phyloP scores from a whole-genome alignment of 176 grass and related monocot species.

The Tuctoria greenei region DNA sequence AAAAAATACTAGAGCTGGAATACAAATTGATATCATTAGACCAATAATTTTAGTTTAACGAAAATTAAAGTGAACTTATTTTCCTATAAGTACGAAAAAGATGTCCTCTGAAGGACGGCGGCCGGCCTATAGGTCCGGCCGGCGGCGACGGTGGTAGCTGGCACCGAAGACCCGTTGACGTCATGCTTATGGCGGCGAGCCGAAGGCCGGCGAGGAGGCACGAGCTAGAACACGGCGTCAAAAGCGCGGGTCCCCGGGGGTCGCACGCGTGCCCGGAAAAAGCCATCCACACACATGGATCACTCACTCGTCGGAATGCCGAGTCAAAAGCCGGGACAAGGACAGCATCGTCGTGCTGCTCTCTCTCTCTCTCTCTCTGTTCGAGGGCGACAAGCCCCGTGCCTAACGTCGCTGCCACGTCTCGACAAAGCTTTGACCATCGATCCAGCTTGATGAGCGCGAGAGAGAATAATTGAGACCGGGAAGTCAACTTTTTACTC shows the following conservation, averaged over 20 bases:
- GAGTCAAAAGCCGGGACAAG: conserved; percentile 49
- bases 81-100: too few relatives aligned
- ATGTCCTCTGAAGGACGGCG: not conserved
- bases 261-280: conserved; percentile 63
- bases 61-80: too few relatives aligned
- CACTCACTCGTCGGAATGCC: conserved; percentile 12
- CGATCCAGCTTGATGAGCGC: not conserved
- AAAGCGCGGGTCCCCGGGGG: conserved; percentile 36
- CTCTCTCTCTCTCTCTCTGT: not conserved
- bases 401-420: conserved; percentile 39
- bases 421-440: conserved; percentile 48
- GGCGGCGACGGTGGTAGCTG: not conserved
- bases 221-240: conserved; percentile 27
- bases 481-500: conserved; percentile 31
- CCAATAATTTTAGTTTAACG: too few relatives aligned
- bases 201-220: not conserved
- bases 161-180: conserved; percentile 21
- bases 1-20: too few relatives aligned
- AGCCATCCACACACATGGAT: conserved; percentile 34
- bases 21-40: too few relatives aligned
- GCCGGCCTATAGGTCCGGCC: not conserved
- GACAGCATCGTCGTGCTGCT: not conserved
- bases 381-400: not conserved
- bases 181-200: conserved; percentile 31
- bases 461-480: not conserved